A percentile compares a stretch with the other conserved stretches of the same genome.
Evolutionary conservation across 495 filamentous ascomycete genomes (phyloP).

Genomic region (Pseudotulostoma volvatum): DNA sequence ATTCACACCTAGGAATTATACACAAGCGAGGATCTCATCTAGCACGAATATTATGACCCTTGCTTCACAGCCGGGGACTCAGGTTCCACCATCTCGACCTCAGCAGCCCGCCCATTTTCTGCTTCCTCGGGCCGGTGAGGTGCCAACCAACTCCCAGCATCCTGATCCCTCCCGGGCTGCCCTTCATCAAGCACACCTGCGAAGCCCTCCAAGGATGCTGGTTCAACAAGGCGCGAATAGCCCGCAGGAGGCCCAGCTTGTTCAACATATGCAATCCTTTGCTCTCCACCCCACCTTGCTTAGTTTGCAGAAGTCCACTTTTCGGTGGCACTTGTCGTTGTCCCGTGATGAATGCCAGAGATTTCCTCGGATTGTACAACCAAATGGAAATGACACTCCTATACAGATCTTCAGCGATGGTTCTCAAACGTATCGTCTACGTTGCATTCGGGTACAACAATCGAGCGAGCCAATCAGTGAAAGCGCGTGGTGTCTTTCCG

Average conservation of each 20-base stretch:
- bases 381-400: slow-evolving; percentile 4
- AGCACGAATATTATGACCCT: too few species aligned
- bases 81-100: not conserved
- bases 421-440: slow-evolving; percentile 23
- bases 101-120: slow-evolving; percentile 1
- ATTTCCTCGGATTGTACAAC: slow-evolving; percentile 7
- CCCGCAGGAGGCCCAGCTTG: slow-evolving; percentile 15
- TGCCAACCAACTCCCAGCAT: slow-evolving; percentile 22
- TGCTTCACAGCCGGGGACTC: not conserved
- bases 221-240: slow-evolving; percentile 6
- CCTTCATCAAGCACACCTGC: slow-evolving; percentile 41
- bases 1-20: too few species aligned
- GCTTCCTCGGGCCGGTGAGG: slow-evolving; percentile 16
- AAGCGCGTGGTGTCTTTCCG: slow-evolving; percentile 40
- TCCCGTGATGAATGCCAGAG: slow-evolving; percentile 6
- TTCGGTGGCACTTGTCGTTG: slow-evolving; percentile 17
- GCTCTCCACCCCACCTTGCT: slow-evolving; percentile 22
- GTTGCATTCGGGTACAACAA: slow-evolving; percentile 17
- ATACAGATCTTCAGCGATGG: slow-evolving; percentile 14
- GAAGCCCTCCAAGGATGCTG: slow-evolving; percentile 34
- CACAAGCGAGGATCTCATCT: too few species aligned
- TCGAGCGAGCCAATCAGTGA: slow-evolving; percentile 11
- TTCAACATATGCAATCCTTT: slow-evolving; percentile 31
- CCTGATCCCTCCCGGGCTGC: slow-evolving; percentile 28
- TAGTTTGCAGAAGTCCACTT: slow-evolving; percentile 7